Percentiles rank a stretch among this genome's conserved stretches.
phyloP scores from a whole-genome alignment of 768 basidiomycete genomes.

The Floccularia luteovirens region DNA sequence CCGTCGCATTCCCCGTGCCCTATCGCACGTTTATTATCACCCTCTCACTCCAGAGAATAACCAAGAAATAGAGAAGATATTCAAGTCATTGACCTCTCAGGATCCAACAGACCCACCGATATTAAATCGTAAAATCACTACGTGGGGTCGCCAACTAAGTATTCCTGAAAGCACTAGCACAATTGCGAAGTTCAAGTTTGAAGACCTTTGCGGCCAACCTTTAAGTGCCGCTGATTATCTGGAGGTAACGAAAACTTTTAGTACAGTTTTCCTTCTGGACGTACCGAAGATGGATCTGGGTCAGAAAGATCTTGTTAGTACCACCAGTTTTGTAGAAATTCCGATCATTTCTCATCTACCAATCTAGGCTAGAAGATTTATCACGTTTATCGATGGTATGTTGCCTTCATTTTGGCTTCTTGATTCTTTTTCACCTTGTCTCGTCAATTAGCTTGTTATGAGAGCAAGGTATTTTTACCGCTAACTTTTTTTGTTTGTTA shows the following conservation, averaged over 20 bases:
- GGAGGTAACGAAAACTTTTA: constrained; percentile 84
- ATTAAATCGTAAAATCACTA: constrained; percentile 54
- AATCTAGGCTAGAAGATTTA: constrained; percentile 87
- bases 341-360: constrained; percentile 1
- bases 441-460: constrained; percentile 66
- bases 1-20: constrained; percentile 83
- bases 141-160: constrained; percentile 85
- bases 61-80: constrained; percentile 78
- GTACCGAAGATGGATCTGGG: constrained; percentile 85
- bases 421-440: constrained; percentile 1
- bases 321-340: neutral
- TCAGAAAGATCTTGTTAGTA: constrained; percentile 74
- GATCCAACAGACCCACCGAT: constrained; percentile 51
- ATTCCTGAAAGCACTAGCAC: constrained; percentile 75
- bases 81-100: constrained; percentile 54
- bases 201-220: constrained; percentile 81
- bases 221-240: constrained; percentile 94
- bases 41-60: constrained; percentile 63
- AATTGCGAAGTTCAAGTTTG: constrained; percentile 83
- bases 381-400: constrained; percentile 92
- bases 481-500: neutral
- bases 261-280: constrained; percentile 81
- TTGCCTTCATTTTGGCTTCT: constrained; percentile 9
- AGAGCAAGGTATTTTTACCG: constrained; percentile 57
- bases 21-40: constrained; percentile 91